Evolutionary conservation across 1,284 basidiomycete species (phyloP), one percentile per base, ranked within the genome.

Genomic region (Heimioporus punctisporus): DNA sequence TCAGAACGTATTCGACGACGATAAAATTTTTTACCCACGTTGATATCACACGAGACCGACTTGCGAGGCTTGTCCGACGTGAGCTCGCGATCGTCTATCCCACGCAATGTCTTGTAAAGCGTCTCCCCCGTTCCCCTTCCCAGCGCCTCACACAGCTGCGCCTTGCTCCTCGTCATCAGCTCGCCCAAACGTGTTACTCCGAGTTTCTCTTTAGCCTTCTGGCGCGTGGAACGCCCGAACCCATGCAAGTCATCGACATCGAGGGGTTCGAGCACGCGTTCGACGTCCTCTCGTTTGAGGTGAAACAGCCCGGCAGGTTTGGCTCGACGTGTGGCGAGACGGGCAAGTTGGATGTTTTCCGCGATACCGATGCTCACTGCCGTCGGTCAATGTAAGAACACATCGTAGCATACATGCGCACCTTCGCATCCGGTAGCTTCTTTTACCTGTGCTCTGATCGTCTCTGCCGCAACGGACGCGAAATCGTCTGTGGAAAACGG

Each of bases 31-130:
- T n/a, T n/a, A 78, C 90, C 68, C 63, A 93, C 92, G 68, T 95
- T 97, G 64, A 97, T 93, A 68, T 97, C 95, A 50, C 91, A 94
- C 15, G 88, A 92, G 15, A 98, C 93, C 6, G 88, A 92, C 70
- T 93, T 94, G 61, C 95, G 78, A 52, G 86, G 83, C 64, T 93
- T 93, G 66, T 93, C 90, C 39, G 85, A 88, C 68, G 95, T 90
- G 30, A 98, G 74, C 56, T 82, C 83, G 45, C 86, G 82, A 31
- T 89, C 82, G 63, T 98, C 97, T 37, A 93, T 76, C 0, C 96
- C 97, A 19, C 93, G 81, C 41, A 96, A 72, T 4, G 88, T 92
- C 40, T 93, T 92, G 70, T 86, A 95, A 25, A 98, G 70, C 51
- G 83, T 94, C 66, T 93, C 90, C 3, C 95, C 96, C 0, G 84